phyloP scores from a whole-genome alignment of 805 yeast species.

The Metschnikowia sp. region DNA sequence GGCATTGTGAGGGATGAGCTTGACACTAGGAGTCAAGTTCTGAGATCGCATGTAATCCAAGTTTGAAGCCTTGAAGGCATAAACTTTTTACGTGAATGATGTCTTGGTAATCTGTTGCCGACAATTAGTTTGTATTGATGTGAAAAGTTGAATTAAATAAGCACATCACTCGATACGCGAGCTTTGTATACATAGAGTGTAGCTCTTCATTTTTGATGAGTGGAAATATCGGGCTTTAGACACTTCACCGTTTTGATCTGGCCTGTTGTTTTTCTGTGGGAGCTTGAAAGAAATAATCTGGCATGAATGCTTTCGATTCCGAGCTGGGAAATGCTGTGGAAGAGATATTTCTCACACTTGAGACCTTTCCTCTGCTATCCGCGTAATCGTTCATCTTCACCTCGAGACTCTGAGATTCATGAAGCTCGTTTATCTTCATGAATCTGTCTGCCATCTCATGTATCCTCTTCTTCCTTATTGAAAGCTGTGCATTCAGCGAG shows the following conservation, averaged over 20 bases:
- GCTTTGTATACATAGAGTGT: too few relatives aligned
- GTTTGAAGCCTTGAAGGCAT: too few relatives aligned
- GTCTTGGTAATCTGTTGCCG: too few relatives aligned
- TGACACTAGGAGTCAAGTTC: neutral
- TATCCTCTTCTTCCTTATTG: slow-evolving; percentile 36
- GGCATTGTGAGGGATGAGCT: neutral
- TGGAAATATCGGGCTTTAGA: neutral
- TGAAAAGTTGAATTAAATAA: too few relatives aligned
- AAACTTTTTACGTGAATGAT: too few relatives aligned
- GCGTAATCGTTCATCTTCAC: slow-evolving; percentile 6
- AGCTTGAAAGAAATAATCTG: slow-evolving; percentile 17
- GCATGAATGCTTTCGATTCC: slow-evolving; percentile 18
- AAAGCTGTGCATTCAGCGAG: slow-evolving; percentile 25
- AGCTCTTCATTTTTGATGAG: too few relatives aligned
- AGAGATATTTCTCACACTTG: slow-evolving; percentile 6
- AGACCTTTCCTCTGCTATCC: slow-evolving; percentile 5
- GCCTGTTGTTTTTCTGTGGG: slow-evolving; percentile 20
- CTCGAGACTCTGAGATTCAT: slow-evolving; percentile 16
- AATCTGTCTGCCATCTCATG: slow-evolving; percentile 42
- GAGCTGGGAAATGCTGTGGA: slow-evolving; percentile 14
- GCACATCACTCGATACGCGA: too few relatives aligned
- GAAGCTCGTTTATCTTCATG: slow-evolving; percentile 34
- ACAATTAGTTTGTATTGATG: too few relatives aligned
- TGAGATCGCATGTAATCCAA: neutral
- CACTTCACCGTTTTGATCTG: slow-evolving; percentile 23